Evolutionary conservation across 805 yeast genomes (phyloP), one percentile per base, ranked within the genome.

Genomic region (Dipodascus albidus): DNA sequence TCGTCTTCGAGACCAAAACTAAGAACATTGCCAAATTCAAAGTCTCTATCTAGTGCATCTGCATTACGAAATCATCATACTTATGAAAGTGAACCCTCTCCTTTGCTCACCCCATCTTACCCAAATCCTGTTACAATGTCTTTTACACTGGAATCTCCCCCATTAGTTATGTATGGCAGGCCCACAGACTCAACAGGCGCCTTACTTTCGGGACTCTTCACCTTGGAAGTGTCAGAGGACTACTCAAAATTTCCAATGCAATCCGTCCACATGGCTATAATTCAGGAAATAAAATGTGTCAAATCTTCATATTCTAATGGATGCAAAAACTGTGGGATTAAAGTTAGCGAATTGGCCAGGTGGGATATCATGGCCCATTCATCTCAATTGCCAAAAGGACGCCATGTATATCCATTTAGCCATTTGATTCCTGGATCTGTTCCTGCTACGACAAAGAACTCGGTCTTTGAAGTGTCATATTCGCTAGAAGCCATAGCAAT

Each of bases 371-470:
- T 93, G 54, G 71, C 78, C 2, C 73, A 74, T 27, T 72, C 79
- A 0, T 74, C 80, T 1, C 72, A 76, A n/a, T 78, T 88, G 57
- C 72, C 82, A 4, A 67, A 72, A 3, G 93, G 91, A 0, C 72
- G 76, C 17, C 96, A 93, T 62, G 88, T 86, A 1, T 93, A 87
- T 66, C 99, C 99, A 1, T 91, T 93, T 64, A 84, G 95, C 20
- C 89, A 88, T 65, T 70, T 93, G 44, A 65, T 93, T 6, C 95
- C 96, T 0, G 99, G 99, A 0, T 74, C 85, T 22, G 67, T 89
- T 27, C 96, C 98, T 0, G 87, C 96, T 1, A 79, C 95, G 1
- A 67, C 82, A 33, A 62, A 69, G 6, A 65, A 65, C 48, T 72
- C 81, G n/a, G 65, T 86, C 17, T 89, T 95, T 2, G 70, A 76